Conservation (phyloP, 2,329 filamentous ascomycete species). For the Curvularia lunata region DNA sequence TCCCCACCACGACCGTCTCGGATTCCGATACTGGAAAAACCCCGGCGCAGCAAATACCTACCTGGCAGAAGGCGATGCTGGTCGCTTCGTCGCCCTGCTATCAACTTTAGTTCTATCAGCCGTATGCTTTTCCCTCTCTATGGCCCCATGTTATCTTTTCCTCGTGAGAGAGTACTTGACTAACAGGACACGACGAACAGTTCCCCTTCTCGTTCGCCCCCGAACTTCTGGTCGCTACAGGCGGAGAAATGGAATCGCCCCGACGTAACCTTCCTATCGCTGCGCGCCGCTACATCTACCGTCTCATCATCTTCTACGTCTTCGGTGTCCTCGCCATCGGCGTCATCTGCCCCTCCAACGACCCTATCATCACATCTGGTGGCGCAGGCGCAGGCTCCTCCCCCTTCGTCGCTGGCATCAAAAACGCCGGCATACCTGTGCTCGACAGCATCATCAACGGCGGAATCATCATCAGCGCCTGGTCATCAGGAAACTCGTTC, state of each 20-base stretch:
- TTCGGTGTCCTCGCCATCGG: conserved; percentile 65
- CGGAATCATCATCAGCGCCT: conserved; percentile 69
- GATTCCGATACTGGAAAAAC: conserved; percentile 65
- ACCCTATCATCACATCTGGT: conserved; percentile 58
- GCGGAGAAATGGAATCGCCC: conserved; percentile 64
- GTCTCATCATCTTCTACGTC: conserved; percentile 68
- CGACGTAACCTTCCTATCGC: conserved; percentile 66
- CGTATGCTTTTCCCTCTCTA: conserved; percentile 48
- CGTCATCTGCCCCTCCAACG: conserved; percentile 64
- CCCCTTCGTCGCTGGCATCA: conserved; percentile 58
- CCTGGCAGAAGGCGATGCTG: conserved; percentile 54
- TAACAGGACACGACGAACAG: not conserved
- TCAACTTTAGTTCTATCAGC: conserved; percentile 59
- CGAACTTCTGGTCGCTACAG: conserved; percentile 55
- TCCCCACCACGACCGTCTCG: conserved; percentile 58
- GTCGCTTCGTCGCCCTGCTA: conserved; percentile 61
- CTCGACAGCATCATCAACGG: conserved; percentile 73
- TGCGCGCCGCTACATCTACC: conserved; percentile 66
- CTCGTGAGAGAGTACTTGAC: not conserved
- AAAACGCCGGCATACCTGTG: conserved; percentile 58
- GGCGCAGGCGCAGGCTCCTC: conserved; percentile 61
- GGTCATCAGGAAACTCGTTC: conserved; percentile 63
- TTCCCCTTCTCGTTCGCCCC: conserved; percentile 16
- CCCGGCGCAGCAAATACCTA: conserved; percentile 60
- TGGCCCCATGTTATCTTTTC: not conserved